A percentile compares a stretch with the other conserved stretches of the same genome.
phyloP scores from a whole-genome alignment of 495 filamentous ascomycete genomes.

The Alectoria sarmentosa region DNA sequence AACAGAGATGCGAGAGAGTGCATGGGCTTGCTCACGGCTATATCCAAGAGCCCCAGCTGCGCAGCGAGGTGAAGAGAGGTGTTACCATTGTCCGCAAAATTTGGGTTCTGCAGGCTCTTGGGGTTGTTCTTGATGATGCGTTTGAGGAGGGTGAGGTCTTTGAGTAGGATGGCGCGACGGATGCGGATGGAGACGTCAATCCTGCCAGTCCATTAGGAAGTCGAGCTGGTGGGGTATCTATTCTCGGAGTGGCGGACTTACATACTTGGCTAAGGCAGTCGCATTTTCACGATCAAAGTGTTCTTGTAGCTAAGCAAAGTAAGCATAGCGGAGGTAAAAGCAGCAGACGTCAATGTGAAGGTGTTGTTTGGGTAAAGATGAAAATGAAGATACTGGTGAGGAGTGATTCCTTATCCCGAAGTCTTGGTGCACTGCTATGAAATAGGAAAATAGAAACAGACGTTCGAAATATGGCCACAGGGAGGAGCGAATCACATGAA shows the following conservation, averaged over 20 bases:
- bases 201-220: slow-evolving; percentile 34
- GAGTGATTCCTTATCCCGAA: no score
- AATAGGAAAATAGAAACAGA: background rate
- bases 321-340: slow-evolving; percentile 2
- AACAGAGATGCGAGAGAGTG: no score
- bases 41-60: slow-evolving; percentile 54
- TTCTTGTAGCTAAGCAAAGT: background rate
- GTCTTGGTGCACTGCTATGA: background rate
- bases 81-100: slow-evolving; percentile 53
- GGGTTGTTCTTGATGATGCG: slow-evolving; percentile 68
- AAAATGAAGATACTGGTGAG: no score
- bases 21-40: slow-evolving; percentile 41
- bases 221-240: background rate
- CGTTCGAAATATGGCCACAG: background rate
- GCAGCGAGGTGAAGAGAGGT: slow-evolving; percentile 74
- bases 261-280: slow-evolving; percentile 8
- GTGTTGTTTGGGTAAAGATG: background rate
- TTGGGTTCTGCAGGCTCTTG: slow-evolving; percentile 61
- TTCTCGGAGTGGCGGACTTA: background rate
- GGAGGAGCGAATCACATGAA: background rate
- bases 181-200: slow-evolving; percentile 60
- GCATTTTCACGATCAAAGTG: background rate
- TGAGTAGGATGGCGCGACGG: slow-evolving; percentile 63
- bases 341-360: background rate
- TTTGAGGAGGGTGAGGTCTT: slow-evolving; percentile 61